phyloP scores from a whole-genome alignment of 345 rosid genomes.

The Eutrema heterophyllum region DNA sequence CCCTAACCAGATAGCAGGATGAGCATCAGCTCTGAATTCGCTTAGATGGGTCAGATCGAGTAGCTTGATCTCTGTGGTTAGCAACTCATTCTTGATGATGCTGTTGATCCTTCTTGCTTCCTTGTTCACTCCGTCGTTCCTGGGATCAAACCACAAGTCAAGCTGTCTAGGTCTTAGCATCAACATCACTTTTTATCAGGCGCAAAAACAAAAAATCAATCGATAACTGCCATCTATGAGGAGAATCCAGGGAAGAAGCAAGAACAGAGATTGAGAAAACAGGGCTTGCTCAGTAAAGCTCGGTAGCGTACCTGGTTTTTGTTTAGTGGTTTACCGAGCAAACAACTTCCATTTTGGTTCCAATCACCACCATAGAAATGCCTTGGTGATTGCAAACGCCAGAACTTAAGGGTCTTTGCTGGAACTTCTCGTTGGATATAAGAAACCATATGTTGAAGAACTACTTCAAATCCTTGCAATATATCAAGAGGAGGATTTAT shows the following conservation, averaged over 20 bases:
- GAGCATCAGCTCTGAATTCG: slow-evolving; percentile 93
- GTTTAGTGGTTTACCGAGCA: slow-evolving; percentile 61
- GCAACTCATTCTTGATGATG: slow-evolving; percentile 41
- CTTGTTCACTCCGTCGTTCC: slow-evolving; percentile 77
- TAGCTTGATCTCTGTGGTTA: slow-evolving; percentile 46
- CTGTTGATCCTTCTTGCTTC: slow-evolving; percentile 75
- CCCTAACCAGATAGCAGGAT: slow-evolving; percentile 93
- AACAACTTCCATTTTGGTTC: slow-evolving; percentile 95
- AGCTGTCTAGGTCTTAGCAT: slow-evolving; percentile 64
- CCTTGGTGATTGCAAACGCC: slow-evolving; percentile 95
- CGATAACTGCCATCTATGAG: background rate
- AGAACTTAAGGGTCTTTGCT: slow-evolving; percentile 58
- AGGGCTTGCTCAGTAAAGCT: background rate
- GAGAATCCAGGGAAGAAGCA: background rate
- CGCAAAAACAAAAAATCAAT: background rate
- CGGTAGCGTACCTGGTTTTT: slow-evolving; percentile 52
- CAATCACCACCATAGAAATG: slow-evolving; percentile 91
- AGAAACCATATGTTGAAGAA: slow-evolving; percentile 64
- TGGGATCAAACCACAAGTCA: slow-evolving; percentile 91
- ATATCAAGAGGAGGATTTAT: slow-evolving; percentile 69
- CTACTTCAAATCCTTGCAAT: slow-evolving; percentile 67
- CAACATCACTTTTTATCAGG: background rate
- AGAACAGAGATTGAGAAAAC: background rate
- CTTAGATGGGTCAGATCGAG: slow-evolving; percentile 76
- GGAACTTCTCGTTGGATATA: slow-evolving; percentile 62